phyloP scores from a whole-genome alignment of 202 grass and related monocot species.

The Carex sylvatica region DNA sequence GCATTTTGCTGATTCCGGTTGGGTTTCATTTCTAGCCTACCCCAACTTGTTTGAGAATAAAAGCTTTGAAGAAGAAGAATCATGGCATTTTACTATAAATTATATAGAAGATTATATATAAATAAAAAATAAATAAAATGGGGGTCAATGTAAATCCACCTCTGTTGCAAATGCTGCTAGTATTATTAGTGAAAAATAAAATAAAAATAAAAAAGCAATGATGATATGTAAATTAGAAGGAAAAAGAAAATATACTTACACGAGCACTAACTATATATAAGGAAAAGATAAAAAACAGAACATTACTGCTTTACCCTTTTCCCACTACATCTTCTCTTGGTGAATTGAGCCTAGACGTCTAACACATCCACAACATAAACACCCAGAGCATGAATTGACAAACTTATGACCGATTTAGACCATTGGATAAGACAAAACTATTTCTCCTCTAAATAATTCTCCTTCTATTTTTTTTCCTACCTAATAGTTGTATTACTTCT shows the following conservation, averaged over 20 bases:
- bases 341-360: not conserved
- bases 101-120: too few relatives aligned
- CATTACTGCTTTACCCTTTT: not conserved
- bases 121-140: too few relatives aligned
- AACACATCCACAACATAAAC: conserved; percentile 26
- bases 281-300: not conserved
- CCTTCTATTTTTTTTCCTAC: not conserved
- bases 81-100: too few relatives aligned
- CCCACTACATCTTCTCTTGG: not conserved
- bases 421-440: not conserved
- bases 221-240: conserved; percentile 25
- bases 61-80: too few relatives aligned
- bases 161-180: not conserved
- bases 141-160: too few relatives aligned
- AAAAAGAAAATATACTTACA: conserved; percentile 16
- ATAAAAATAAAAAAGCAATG: not conserved
- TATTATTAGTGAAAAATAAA: not conserved
- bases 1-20: too few relatives aligned
- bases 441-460: not conserved
- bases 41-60: too few relatives aligned
- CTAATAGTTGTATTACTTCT: not conserved
- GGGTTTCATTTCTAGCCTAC: too few relatives aligned
- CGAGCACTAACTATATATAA: conserved; percentile 8
- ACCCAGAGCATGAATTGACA: not conserved
- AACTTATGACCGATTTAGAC: not conserved